phyloP scores from a whole-genome alignment of 306 rosid genomes.

The Malus orientalis region DNA sequence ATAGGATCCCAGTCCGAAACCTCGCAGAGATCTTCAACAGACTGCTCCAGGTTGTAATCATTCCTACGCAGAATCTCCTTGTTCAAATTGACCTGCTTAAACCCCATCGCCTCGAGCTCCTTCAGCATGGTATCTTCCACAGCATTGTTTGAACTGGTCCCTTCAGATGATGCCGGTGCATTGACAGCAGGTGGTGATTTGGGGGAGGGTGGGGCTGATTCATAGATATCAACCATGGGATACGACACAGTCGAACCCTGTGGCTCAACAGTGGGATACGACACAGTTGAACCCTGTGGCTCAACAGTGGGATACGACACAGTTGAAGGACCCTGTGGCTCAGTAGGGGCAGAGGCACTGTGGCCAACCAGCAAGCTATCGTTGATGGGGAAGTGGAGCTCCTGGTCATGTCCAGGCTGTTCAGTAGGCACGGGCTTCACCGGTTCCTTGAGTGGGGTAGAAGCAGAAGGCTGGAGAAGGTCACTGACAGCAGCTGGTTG shows the following conservation, averaged over 20 bases:
- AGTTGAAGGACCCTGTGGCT: background rate
- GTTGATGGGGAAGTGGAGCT: slow-evolving; percentile 21
- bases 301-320: background rate
- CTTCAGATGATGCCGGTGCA: slow-evolving; percentile 23
- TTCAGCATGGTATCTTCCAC: slow-evolving; percentile 63
- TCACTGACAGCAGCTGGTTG: slow-evolving; percentile 24
- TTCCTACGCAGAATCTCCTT: slow-evolving; percentile 69
- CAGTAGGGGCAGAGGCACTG: background rate
- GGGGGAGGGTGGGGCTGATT: slow-evolving; percentile 5
- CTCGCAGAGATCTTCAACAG: slow-evolving; percentile 76
- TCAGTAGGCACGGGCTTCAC: slow-evolving; percentile 23
- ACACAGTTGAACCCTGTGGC: background rate
- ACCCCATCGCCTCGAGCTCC: slow-evolving; percentile 84
- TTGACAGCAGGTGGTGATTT: slow-evolving; percentile 13
- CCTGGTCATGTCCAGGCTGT: slow-evolving; percentile 28
- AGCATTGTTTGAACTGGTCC: slow-evolving; percentile 11
- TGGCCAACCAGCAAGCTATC: slow-evolving; percentile 41
- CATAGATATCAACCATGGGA: slow-evolving; percentile 38
- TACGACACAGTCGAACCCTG: slow-evolving; percentile 28
- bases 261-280: slow-evolving; percentile 6
- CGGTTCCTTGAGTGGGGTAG: slow-evolving; percentile 17
- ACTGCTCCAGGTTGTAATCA: slow-evolving; percentile 58
- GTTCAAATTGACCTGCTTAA: slow-evolving; percentile 63
- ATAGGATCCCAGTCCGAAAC: slow-evolving; percentile 78
- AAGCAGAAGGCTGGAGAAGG: slow-evolving; percentile 21